Base-by-base conservation (phyloP, 2,329 filamentous ascomycete species). In the Ophiostoma quercus region DNA sequence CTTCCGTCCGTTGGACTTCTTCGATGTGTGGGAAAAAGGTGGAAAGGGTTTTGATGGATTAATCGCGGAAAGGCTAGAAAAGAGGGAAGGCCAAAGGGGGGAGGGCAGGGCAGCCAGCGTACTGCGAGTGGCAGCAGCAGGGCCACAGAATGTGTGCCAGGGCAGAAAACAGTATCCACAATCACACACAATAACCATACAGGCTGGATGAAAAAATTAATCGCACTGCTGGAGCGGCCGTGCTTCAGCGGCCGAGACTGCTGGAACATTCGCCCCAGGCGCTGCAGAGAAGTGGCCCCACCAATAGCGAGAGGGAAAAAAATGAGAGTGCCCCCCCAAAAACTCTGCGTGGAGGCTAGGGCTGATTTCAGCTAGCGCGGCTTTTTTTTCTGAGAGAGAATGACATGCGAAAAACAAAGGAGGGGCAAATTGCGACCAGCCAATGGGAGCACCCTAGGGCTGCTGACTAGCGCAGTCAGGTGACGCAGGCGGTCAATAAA, bases 41-140 rank as follows among this genome's bases (percentile, higher is more conserved):
- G 63, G 63, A 66, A 66, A 66, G 63, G 65, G 65, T 47, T 66
- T 66, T 66, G 65, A 66, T 43, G 65, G 65, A 66, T 66, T 66
- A 41, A 66, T 25, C 37, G 37, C n/a, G 39, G 63, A 43, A 66
- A 43, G 37, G 37, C 39, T 29, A 47, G 39, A 43, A 43, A 66
- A 43, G 19, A 43, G 34, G 29, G 16, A 39, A 39, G 65, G 65
- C 37, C 37, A 47, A 47, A 25, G 39, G 34, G 34, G 37, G n/a
- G 65, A 66, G 65, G 65, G 65, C 39, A 66, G 37, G 65, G 62
- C 51, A 57, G 51, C 51, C 51, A 57, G 63, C 2, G 63, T 37
- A n/a, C 39, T 25, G 65, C 14, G n/a, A 66, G 63, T 25, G 34
- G 63, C 39, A 66, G 62, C 32, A 65, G 9, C 19, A 37, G 62